Evolutionary conservation across 1,284 basidiomycete species (phyloP), one percentile per base, ranked within the genome.

Genomic region (Phellopilus nigrolimitatus): DNA sequence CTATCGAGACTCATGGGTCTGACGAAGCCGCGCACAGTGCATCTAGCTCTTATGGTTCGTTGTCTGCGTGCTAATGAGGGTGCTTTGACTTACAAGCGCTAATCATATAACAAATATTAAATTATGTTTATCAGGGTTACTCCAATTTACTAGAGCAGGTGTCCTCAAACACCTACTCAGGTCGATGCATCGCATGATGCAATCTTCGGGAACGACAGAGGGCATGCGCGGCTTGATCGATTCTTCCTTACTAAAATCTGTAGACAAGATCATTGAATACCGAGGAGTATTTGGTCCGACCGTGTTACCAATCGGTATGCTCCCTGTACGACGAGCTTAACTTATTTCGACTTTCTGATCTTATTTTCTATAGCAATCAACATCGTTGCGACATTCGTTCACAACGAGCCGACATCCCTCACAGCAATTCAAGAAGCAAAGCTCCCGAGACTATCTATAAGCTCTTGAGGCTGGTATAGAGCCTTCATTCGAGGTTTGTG

Each of bases 381-480:
- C 68, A 91, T 97, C 65, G 94, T 97, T 86, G 86, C 95, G 4
- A 95, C 94, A 0, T 98, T 99, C 66, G 87, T 99, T 13, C 95
- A 99, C 74, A 99, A 98, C 62, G 97, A 99, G 69, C 97, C 97
- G 8, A 98, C 95, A 0, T 97, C 92, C 10, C 74, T 99, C 51
- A 73, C 82, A 1, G 88, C 95, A 47, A 85, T 99, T 33, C 97
- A 99, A 68, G 97, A 99, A 68, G 80, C 84, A 43, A 83, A 88
- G 22, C 69, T 99, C 97, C 97, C 0, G 91, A 95, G 62, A 79
- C 84, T 0, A 91, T 99, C 59, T 97, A 95, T 66, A 78, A 80
- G 79, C 88, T 4, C 80, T 99, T 49, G 92, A 95, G 67, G 73
- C 75, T 33, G 88, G 87, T 12, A 78, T 97, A 44, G 94, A 97